phyloP scores from a whole-genome alignment of 768 basidiomycete species.

The Russula sp. region DNA sequence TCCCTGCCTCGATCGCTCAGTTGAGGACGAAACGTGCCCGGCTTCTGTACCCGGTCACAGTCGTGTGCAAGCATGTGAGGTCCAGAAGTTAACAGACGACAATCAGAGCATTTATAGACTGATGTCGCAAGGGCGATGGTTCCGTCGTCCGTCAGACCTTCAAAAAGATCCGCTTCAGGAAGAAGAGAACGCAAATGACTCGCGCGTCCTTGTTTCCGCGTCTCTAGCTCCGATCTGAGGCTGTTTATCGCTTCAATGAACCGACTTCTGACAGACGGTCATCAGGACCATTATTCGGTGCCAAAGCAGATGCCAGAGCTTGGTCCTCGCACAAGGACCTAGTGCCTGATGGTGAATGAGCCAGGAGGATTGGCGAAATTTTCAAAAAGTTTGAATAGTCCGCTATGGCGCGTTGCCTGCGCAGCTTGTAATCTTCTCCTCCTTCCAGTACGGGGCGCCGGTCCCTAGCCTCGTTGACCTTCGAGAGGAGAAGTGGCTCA shows the following conservation, averaged over 20 bases:
- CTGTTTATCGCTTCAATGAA: constrained; percentile 1
- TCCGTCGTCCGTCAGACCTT: background rate
- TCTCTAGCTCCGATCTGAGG: constrained; percentile 3
- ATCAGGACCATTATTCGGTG: background rate
- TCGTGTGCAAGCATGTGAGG: constrained; percentile 20
- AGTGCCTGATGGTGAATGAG: constrained; percentile 11
- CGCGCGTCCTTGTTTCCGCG: constrained; percentile 1
- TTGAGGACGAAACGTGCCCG: background rate
- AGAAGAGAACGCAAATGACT: constrained; percentile 16
- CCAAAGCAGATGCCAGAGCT: constrained; percentile 13
- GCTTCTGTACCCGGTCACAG: constrained; percentile 6
- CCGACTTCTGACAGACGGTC: background rate
- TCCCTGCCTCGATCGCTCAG: constrained; percentile 1
- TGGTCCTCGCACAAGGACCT: constrained; percentile 7
- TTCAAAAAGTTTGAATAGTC: constrained; percentile 3
- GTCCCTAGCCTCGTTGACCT: constrained; percentile 9
- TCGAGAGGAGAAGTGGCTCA: constrained; percentile 10
- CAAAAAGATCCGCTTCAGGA: background rate
- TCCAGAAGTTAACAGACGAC: constrained; percentile 4
- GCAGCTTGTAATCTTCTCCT: background rate
- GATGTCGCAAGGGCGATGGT: constrained; percentile 18
- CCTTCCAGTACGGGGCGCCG: constrained; percentile 9
- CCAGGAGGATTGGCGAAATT: constrained; percentile 1
- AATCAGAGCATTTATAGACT: constrained; percentile 14
- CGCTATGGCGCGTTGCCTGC: background rate